phyloP scores from a whole-genome alignment of 208 protist species.

The Trypanosoma melophagium region DNA sequence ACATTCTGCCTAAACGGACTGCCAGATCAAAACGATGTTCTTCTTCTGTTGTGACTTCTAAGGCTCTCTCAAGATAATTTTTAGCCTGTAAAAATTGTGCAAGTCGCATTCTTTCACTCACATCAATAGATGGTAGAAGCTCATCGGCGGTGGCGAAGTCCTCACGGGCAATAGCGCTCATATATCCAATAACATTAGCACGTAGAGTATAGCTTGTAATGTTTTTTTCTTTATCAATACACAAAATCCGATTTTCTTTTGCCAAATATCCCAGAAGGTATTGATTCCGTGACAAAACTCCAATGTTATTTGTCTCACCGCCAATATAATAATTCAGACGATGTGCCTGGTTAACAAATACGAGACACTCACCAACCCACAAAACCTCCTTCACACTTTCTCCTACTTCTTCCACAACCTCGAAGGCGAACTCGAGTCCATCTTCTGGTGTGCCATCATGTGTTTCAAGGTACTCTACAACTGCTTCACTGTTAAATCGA shows the following conservation, averaged over 20 bases:
- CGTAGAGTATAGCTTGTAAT: constrained; percentile 93
- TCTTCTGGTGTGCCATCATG: constrained; percentile 73
- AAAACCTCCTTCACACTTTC: constrained; percentile 90
- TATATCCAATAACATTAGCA: constrained; percentile 95
- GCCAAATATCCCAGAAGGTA: constrained; percentile 95
- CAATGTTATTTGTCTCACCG: constrained; percentile 92
- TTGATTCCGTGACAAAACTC: constrained; percentile 88
- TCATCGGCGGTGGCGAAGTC: constrained; percentile 91
- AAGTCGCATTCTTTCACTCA: constrained; percentile 80
- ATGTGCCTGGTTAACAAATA: constrained; percentile 94
- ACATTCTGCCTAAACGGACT: constrained; percentile 83
- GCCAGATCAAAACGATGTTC: constrained; percentile 96
- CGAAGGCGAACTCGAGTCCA: constrained; percentile 96
- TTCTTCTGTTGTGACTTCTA: constrained; percentile 93
- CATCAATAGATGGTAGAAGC: constrained; percentile 85
- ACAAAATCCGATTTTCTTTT: constrained; percentile 94
- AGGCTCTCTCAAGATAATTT: constrained; percentile 89
- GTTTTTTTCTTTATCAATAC: constrained; percentile 94
- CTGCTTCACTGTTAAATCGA: constrained; percentile 90
- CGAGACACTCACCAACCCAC: constrained; percentile 97
- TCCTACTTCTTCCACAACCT: constrained; percentile 91
- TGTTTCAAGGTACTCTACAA: constrained; percentile 71
- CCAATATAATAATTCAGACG: constrained; percentile 98
- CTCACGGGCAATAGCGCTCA: constrained; percentile 94
- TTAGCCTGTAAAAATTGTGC: constrained; percentile 95